Conservation (phyloP, 345 rosid species). For the Angophora floribunda region DNA sequence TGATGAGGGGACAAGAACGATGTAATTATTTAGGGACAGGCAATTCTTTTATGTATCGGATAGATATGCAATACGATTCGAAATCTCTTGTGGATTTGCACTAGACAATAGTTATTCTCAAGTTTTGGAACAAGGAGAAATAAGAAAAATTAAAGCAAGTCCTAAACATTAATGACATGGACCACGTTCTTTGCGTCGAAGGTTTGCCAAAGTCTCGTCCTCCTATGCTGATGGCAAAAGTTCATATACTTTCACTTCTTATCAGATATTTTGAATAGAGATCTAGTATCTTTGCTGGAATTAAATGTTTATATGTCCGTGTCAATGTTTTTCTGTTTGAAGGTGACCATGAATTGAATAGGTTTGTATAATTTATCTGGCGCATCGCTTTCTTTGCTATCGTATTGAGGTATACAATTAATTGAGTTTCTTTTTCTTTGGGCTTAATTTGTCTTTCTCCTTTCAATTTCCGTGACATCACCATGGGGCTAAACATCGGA, state of each 20-base stretch:
- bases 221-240: not conserved
- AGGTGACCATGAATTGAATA: not conserved
- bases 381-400: not conserved
- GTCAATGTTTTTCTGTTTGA: not conserved
- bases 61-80: not conserved
- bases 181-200: not conserved
- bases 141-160: not conserved
- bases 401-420: not conserved
- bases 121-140: not conserved
- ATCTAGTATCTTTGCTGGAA: not conserved
- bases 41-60: not conserved
- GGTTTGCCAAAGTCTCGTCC: not conserved
- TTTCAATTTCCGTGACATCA: not conserved
- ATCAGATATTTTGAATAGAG: not conserved
- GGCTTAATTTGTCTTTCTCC: not conserved
- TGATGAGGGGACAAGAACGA: not conserved
- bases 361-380: not conserved
- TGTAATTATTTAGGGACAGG: not conserved
- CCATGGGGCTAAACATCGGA: not conserved
- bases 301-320: not conserved
- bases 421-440: not conserved
- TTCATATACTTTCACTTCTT: not conserved
- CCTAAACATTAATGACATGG: not conserved
- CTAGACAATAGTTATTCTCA: not conserved
- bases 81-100: not conserved